These are phyloP conservation scores for Rhodotorula diobovata DNA, from an alignment of 768 basidiomycete genomes.

Conservation along the genomic window DNA sequence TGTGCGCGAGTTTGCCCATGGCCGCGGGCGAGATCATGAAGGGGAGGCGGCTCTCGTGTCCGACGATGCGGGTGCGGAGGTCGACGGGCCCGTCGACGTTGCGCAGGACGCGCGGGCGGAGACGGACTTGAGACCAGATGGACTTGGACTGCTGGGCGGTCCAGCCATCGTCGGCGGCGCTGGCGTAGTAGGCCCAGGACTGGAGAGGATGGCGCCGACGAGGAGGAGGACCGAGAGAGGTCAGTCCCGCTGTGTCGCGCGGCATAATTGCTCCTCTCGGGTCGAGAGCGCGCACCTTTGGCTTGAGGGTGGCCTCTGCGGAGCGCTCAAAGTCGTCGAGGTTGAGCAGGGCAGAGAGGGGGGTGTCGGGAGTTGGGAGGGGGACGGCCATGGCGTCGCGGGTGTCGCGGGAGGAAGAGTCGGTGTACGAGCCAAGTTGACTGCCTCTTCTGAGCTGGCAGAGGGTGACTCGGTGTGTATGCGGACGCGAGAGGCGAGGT, in stretches of 20 bases:
- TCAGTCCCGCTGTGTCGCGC: neutral
- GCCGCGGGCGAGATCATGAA: conserved; percentile 49
- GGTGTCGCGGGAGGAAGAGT: too few relatives aligned
- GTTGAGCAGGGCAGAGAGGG: conserved; percentile 5
- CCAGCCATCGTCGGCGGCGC: conserved; percentile 18
- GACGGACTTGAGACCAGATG: conserved; percentile 5
- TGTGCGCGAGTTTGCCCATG: conserved; percentile 28
- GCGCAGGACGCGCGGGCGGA: conserved; percentile 38
- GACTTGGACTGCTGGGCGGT: neutral
- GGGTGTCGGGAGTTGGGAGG: conserved; percentile 1
- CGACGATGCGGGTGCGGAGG: conserved; percentile 44
- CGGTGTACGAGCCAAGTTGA: neutral
- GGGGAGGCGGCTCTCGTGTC: conserved; percentile 43
- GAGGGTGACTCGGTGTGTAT: too few relatives aligned
- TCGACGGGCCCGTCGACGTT: conserved; percentile 45
- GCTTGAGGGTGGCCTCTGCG: conserved; percentile 18
- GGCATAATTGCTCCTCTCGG: neutral
- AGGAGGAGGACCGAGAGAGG: neutral
- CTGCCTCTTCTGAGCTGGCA: too few relatives aligned
- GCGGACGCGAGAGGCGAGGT: too few relatives aligned
- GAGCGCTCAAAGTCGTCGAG: conserved; percentile 8
- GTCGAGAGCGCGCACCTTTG: neutral
- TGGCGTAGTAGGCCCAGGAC: conserved; percentile 26
- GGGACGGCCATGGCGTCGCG: neutral
- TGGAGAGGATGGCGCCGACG: neutral